Evolutionary conservation across 2,329 filamentous ascomycete species (phyloP).

Genomic region (Pestalotiopsis sp.): DNA sequence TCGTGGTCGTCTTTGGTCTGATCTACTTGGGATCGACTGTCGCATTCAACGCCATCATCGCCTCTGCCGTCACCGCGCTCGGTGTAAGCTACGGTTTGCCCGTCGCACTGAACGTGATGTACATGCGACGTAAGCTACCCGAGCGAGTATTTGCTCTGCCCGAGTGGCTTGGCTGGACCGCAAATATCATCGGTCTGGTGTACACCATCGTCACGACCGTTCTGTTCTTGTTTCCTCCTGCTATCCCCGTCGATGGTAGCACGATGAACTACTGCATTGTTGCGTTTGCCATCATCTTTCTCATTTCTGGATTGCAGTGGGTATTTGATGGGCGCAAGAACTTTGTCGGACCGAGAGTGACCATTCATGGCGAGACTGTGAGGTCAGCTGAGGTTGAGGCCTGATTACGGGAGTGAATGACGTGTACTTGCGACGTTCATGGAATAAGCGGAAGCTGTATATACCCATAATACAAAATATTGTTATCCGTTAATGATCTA

Average conservation of each 20-base stretch:
- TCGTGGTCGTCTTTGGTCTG: slow-evolving; percentile 67
- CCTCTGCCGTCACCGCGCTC: slow-evolving; percentile 70
- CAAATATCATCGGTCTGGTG: slow-evolving; percentile 60
- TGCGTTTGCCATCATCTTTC: slow-evolving; percentile 46
- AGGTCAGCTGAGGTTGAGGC: background rate
- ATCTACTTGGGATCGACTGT: slow-evolving; percentile 68
- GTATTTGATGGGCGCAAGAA: slow-evolving; percentile 47
- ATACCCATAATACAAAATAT: background rate
- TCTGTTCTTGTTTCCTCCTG: slow-evolving; percentile 73
- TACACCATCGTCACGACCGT: slow-evolving; percentile 73
- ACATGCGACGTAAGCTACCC: slow-evolving; percentile 65
- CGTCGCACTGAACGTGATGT: slow-evolving; percentile 66
- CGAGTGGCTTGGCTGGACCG: slow-evolving; percentile 56
- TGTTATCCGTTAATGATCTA: background rate
- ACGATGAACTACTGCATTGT: slow-evolving; percentile 66
- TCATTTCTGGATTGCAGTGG: slow-evolving; percentile 44
- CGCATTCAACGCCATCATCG: slow-evolving; percentile 72
- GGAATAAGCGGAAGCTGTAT: background rate
- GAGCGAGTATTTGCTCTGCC: slow-evolving; percentile 58
- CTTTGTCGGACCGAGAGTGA: slow-evolving; percentile 39
- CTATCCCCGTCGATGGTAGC: slow-evolving; percentile 59
- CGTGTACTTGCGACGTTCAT: too few relatives aligned
- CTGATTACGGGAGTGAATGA: background rate
- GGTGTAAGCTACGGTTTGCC: slow-evolving; percentile 75
- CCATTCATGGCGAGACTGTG: slow-evolving; percentile 20